phyloP scores from a whole-genome alignment of 129 eudicot species.

The sunflower (Helianthus annuus) region HanXRQr2.0-SUNRISE NC_035434.2:95787445-95787944 shows the following conservation, averaged over 20 bases:
- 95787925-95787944: background rate
- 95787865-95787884: constrained; percentile 34
- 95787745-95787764: background rate
- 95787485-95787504: too few species aligned
- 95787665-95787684: too few species aligned
- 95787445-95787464: too few species aligned
- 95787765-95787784: constrained; percentile 32
- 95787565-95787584: background rate
- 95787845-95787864: constrained; percentile 35
- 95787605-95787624: too few species aligned
- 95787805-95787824: constrained; percentile 19
- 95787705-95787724: too few species aligned
- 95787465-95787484: too few species aligned
- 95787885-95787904: constrained; percentile 46
- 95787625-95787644: too few species aligned
- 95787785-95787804: constrained; percentile 28
- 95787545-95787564: background rate
- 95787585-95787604: background rate
- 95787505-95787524: too few species aligned
- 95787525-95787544: too few species aligned
- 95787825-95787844: constrained; percentile 33
- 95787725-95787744: background rate
- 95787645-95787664: too few species aligned
- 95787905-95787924: constrained; percentile 25
- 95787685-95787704: too few species aligned